Percentiles rank a stretch among this genome's conserved stretches.
phyloP scores from a whole-genome alignment of 371 early-diverging fungal genomes.

The Mucor irregularis region DNA sequence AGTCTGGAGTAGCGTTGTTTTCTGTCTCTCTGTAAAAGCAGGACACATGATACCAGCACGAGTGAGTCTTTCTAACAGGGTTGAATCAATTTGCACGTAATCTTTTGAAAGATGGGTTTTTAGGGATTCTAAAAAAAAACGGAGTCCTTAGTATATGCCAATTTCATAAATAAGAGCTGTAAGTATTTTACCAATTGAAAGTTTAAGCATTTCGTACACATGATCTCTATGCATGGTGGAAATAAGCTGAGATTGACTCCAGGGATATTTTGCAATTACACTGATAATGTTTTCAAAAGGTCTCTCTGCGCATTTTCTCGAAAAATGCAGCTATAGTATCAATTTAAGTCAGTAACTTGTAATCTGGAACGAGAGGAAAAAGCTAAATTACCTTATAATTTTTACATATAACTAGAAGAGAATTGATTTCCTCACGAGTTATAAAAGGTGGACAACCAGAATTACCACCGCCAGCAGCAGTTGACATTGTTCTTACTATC shows the following conservation, averaged over 20 bases:
- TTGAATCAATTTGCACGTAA: constrained; percentile 62
- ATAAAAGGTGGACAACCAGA: constrained; percentile 61
- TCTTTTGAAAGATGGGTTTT: constrained; percentile 61
- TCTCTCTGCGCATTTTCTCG: constrained; percentile 76
- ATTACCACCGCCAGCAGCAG: constrained; percentile 39
- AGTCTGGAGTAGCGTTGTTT: constrained; percentile 60
- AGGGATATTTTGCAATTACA: constrained; percentile 72
- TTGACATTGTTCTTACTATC: constrained; percentile 44
- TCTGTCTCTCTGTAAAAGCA: constrained; percentile 77
- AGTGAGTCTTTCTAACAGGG: constrained; percentile 59
- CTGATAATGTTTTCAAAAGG: constrained; percentile 82
- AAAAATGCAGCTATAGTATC: constrained; percentile 65
- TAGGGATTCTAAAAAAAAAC: constrained; percentile 68
- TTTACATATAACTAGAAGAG: constrained; percentile 67
- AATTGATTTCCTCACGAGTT: constrained; percentile 73
- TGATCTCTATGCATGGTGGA: constrained; percentile 73
- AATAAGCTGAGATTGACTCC: constrained; percentile 67
- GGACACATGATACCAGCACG: constrained; percentile 70
- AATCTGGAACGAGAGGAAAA: too few relatives aligned
- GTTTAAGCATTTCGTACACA: constrained; percentile 75
- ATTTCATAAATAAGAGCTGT: constrained; percentile 4
- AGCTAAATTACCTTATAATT: constrained; percentile 68
- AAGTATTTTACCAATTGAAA: constrained; percentile 38
- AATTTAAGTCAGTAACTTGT: background rate
- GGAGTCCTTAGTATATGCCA: too few relatives aligned